Base-by-base conservation (phyloP, 106 monocot species). In the Iris macrosiphon region DNA sequence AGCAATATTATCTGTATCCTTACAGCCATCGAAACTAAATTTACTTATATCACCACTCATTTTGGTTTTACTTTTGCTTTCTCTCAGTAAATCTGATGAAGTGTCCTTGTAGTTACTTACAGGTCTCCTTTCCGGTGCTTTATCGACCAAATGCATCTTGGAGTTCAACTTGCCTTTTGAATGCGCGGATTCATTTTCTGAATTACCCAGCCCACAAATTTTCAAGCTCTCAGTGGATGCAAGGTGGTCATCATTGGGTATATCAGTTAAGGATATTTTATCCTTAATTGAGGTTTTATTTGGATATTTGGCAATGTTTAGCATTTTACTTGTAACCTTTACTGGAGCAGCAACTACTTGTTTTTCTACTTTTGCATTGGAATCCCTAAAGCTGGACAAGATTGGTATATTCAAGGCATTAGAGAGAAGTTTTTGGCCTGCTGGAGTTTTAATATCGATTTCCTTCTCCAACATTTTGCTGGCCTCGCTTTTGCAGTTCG, bases 151-250 rank as follows among this genome's bases (percentile, higher is more conserved):
- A 62, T 8, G 39, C 47, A 59, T 39, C 61, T 65, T 78, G 21
- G 60, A 59, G 45, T 69, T 59, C 12, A 23, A 9, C 33, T 70
- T 81, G n/a, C 53, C 63, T 43, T 67, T 73, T 7, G 18, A 55
- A 41, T 34, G 22, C 27, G 8, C 40, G 18, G 26, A 42, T 35
- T 19, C 59, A 64, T 78, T 70, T 47, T 38, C 71, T 40, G 27
- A 34, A 71, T 45, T 71, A n/a, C n/a, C 29, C 34, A 39, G 14
- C 15, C 29, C 66, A 63, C 45, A 55, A 56, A 6, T 47, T 61
- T 40, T 61, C 22, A 30, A 29, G 22, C 43, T 69, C 16, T 45
- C 59, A 26, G 35, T 32, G 15, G 31, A 57, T 27, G 64, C 66
- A 21, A 35, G 12, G 6, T 37, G 48, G 38, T 59, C 57, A 37